Evolutionary conservation across 2,329 filamentous ascomycete species (phyloP), one percentile per base, ranked within the genome.

Genomic region (Botryotinia convoluta): DNA sequence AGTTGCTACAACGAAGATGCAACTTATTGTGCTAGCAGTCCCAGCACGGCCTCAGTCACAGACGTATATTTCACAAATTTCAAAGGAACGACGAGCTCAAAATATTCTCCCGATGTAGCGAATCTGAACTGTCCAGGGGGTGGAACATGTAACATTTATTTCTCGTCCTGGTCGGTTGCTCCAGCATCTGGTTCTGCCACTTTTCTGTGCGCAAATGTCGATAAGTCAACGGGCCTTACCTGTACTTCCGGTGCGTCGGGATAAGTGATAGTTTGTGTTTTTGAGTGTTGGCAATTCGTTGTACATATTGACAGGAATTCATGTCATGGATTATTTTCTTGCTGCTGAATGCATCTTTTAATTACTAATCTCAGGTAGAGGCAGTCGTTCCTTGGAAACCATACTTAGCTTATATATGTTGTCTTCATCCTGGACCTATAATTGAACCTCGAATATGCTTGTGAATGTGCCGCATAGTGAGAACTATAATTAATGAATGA

Each of bases 1-100:
- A 84, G 81, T 72, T 85, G 84, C 73, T 86, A 85, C 73, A 79
- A 79, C 32, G 81, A 82, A 37, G 79, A 82, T 32, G 78, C 72
- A 0, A 74, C 73, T 14, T 84, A 84, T 71, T 85, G 84, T 73
- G 74, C 77, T 2, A 73, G 78, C 0, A 76, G 82, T 69, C 82
- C 82, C 3, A 81, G 81, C 8, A 79, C 79, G 48, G 82, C 82
- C 1, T 74, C 77, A 4, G 74, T 84, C 45, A 80, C 78, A 0
- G 82, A 76, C 22, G 79, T 85, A 7, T 76, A 80, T 6, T 81
- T 85, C 71, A 78, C 80, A 32, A 80, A 81, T 8, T 82, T 84
- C 69, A 79, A 78, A 6, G 84, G 84, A 0, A 82, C 79, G 12
- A 84, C 83, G 0, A 82, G 79, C 51, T 77, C 75, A 1, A 82